Base-by-base conservation (phyloP, 352 stramenopile species). In the Aphanomyces invadans region DNA sequence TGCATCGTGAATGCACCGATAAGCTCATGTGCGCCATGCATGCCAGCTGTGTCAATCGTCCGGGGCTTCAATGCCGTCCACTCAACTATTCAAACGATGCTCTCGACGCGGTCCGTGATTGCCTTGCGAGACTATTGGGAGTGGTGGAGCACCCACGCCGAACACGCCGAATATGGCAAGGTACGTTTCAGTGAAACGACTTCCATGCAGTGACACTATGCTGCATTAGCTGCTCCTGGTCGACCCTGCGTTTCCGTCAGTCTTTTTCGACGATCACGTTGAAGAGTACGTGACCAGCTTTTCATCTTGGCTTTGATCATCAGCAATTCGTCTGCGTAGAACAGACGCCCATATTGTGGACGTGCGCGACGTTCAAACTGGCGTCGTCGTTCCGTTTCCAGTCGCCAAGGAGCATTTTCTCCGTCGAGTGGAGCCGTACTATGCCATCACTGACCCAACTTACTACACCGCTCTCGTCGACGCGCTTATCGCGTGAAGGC, bases 91-190 rank as follows among this genome's bases (percentile, higher is more conserved):
- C 26, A 70, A 3, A 68, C 69, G 45, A 87, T 74, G 28, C 67
- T 92, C 25, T 15, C 49, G 21, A 65, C 62, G 4, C 63, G 57
- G 4, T 36, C 33, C n/a, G 62, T 70, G 17, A 55, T 60, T 48
- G 85, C 79, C 5, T 71, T 93, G 53, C 81, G 85, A 57, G 85
- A 93, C 62, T 92, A 91, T 71, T 92, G 79, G 79, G 84, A 92
- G 70, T 91, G 82, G 81, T 92, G 84, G 84, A 89, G 81, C 45
- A 77, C 81, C 3, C 85, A 94, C 65, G 85, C 80, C 29, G 85
- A 94, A 65, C 65, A 74, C 42, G 75, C 72, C 33, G 80, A 90
- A 65, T 92, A 89, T 68, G 85, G 85, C 55, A 94, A 73, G 68
- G 48, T 71, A 71, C n/a, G n/a, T n/a, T n/a, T n/a, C n/a, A n/a